phyloP scores from a whole-genome alignment of 306 rosid species.

The Alnus rubra region DNA sequence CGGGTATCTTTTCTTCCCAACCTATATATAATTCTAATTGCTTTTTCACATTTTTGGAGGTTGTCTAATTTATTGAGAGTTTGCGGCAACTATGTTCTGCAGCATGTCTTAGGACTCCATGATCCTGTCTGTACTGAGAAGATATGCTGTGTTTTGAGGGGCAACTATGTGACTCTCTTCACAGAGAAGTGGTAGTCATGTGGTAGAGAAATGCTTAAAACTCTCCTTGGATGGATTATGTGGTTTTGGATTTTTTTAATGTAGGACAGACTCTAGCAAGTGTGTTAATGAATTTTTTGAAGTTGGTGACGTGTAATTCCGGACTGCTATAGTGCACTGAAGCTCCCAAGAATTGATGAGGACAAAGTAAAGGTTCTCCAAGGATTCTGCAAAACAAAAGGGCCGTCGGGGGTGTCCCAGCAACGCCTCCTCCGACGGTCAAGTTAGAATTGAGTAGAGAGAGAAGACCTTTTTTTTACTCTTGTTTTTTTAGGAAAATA shows the following conservation, averaged over 20 bases:
- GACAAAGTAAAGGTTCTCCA: too few relatives aligned
- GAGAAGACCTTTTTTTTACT: too few relatives aligned
- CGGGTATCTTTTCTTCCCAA: conserved; percentile 18
- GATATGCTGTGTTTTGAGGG: conserved; percentile 17
- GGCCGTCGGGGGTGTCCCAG: too few relatives aligned
- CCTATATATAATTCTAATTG: neutral
- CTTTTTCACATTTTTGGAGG: neutral
- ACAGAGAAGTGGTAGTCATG: conserved; percentile 27
- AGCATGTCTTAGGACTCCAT: conserved; percentile 21
- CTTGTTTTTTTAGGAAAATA: too few relatives aligned
- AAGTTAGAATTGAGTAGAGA: too few relatives aligned
- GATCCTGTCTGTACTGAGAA: neutral
- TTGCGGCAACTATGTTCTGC: conserved; percentile 35
- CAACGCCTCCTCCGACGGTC: too few relatives aligned
- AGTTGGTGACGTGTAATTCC: too few relatives aligned
- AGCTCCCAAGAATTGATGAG: too few relatives aligned
- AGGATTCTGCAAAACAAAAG: too few relatives aligned
- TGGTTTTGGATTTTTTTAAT: conserved; percentile 7
- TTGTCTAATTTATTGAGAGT: neutral
- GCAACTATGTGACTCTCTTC: conserved; percentile 9
- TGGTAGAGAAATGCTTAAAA: conserved; percentile 31
- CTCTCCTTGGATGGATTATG: neutral
- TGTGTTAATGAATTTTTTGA: too few relatives aligned
- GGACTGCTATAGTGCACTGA: too few relatives aligned
- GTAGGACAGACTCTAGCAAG: neutral